These are phyloP conservation scores for Rosa persica DNA, from an alignment of 306 rosid genomes.

Conservation along the genomic window DNA sequence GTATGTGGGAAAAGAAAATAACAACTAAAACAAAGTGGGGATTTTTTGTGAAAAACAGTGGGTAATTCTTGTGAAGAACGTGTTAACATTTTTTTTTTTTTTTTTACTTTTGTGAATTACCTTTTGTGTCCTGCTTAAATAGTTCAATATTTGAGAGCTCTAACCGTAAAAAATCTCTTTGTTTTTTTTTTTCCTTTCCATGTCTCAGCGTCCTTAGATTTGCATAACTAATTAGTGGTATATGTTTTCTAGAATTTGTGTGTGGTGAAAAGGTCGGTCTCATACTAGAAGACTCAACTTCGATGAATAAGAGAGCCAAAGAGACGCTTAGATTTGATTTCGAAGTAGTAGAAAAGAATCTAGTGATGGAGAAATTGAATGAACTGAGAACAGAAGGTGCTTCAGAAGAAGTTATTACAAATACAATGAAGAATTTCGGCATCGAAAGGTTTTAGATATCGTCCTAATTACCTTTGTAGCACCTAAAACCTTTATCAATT, in stretches of 20 bases:
- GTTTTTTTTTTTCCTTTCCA: no score
- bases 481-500: no score
- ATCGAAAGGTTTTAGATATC: constrained; percentile 8
- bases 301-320: constrained; percentile 7
- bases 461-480: neutral
- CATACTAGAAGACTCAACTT: constrained; percentile 18
- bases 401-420: constrained; percentile 4
- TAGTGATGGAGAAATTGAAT: constrained; percentile 24
- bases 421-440: constrained; percentile 35
- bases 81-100: no score
- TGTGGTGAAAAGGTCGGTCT: constrained; percentile 20
- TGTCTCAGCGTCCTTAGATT: neutral
- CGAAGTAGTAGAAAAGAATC: constrained; percentile 16
- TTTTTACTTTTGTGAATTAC: no score
- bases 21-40: no score
- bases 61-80: no score
- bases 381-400: constrained; percentile 14
- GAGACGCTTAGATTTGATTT: constrained; percentile 24
- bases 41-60: no score
- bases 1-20: no score
- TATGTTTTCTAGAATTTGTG: constrained; percentile 33
- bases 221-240: neutral
- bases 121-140: no score
- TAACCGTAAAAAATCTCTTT: neutral
- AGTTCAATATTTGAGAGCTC: no score